A percentile compares a stretch with the other conserved stretches of the same genome.
Conservation (phyloP, 2,329 filamentous ascomycete species). For the Curvularia spicifera region DNA sequence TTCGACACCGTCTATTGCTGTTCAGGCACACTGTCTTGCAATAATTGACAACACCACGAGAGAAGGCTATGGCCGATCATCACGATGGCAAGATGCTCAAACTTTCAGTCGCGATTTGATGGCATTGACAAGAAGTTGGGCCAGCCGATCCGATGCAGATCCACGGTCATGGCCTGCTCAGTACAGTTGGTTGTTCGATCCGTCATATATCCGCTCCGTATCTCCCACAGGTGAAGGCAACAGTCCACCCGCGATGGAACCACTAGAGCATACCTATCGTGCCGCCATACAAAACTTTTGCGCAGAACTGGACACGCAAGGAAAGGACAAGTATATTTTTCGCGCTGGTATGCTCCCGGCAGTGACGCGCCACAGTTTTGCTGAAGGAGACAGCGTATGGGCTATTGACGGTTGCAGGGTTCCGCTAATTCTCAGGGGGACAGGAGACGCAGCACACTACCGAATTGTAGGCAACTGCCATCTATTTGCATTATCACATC, state of each 20-base stretch:
- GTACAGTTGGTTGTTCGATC: slow-evolving; percentile 18
- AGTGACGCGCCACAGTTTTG: slow-evolving; percentile 8
- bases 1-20: slow-evolving; percentile 4
- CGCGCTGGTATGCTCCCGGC: slow-evolving; percentile 16
- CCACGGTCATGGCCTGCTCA: slow-evolving; percentile 12
- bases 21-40: slow-evolving; percentile 18
- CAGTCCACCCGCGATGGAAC: neutral
- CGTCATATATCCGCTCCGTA: neutral
- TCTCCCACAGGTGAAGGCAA: neutral
- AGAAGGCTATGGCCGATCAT: neutral
- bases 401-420: slow-evolving; percentile 18
- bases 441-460: neutral
- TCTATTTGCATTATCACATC: slow-evolving; percentile 17
- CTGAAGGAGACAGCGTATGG: slow-evolving; percentile 19
- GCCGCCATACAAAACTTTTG: slow-evolving; percentile 12
- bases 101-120: slow-evolving; percentile 7
- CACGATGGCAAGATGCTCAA: slow-evolving; percentile 9
- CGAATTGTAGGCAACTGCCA: slow-evolving; percentile 17
- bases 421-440: slow-evolving; percentile 15
- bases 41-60: slow-evolving; percentile 12
- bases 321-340: slow-evolving; percentile 15
- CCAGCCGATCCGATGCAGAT: neutral
- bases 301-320: slow-evolving; percentile 11
- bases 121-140: neutral
- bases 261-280: neutral